Base-by-base conservation (phyloP, 78 protist genomes). In the Dictyostelium purpureum region DNA sequence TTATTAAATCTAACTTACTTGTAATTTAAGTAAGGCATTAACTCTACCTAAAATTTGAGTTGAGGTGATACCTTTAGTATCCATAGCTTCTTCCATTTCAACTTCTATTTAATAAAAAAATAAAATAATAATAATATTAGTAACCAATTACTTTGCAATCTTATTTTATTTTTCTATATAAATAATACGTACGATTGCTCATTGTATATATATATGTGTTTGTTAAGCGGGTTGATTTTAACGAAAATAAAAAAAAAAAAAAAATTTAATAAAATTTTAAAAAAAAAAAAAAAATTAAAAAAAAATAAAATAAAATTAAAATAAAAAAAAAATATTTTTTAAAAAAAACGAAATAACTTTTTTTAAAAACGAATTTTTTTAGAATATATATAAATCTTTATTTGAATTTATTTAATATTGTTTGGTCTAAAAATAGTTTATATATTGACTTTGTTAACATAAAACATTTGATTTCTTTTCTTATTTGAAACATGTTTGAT, bases 41-140 rank as follows among this genome's bases (percentile, higher is more conserved):
- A 85, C 63, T 85, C 92, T 85, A 3, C 73, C 49, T 73, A 85
- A 85, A 61, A 73, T 51, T 61, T 70, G 43, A 12, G 73, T 73
- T 24, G 92, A 74, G 18, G 89, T 80, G 45, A 80, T 49, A 19
- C 49, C n/a, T 10, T 28, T 37, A 1, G 76, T 40, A 40, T 67
- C 76, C 14, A 24, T 40, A 19, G n/a, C 49, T 40, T 37, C 52
- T 67, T 67, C 51, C 45, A 38, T 67, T 38, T 19, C 51, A 10
- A 24, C 35, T 37, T 38, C 24, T 19, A 33, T 38, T 19, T 19
- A 24, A 10, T 14, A 14, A 21, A 38, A 37, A 21, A 67, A 37
- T 37, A 67, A 37, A 67, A 67, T 18, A 67, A 66, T 31, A 38
- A 37, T 14, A 65, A 38, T 31, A 19, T 54, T 54, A 54, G 11